These are phyloP conservation scores for Trichoderma atrobrunneum DNA, from an alignment of 2,329 filamentous ascomycete genomes.

Conservation along the genomic window DNA sequence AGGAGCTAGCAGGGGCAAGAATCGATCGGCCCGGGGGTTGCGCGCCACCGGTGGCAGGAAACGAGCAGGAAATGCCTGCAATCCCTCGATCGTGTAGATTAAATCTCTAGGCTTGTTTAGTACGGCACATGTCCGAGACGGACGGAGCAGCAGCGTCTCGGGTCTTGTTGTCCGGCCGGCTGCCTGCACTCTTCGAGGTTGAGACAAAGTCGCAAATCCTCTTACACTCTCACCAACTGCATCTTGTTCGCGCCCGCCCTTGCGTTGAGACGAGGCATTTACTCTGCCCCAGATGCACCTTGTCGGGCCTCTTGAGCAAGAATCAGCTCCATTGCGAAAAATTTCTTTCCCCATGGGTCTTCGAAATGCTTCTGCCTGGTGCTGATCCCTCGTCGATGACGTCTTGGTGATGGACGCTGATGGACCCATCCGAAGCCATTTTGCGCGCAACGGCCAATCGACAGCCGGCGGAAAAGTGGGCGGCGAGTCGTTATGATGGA, in stretches of 20 bases:
- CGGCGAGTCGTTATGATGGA: not conserved
- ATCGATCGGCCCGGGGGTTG: constrained; percentile 10
- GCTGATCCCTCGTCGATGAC: constrained; percentile 17
- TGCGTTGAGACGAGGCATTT: constrained; percentile 6
- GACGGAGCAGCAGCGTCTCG: not conserved
- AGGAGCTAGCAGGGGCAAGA: constrained; percentile 9
- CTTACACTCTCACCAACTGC: not conserved
- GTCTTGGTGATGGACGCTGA: constrained; percentile 16
- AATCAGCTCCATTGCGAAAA: not conserved
- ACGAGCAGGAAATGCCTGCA: not conserved
- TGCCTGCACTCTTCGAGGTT: not conserved
- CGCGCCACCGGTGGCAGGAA: not conserved
- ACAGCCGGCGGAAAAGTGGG: constrained; percentile 1
- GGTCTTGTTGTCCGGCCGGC: not conserved
- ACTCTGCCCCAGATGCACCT: not conserved
- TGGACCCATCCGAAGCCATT: constrained; percentile 4
- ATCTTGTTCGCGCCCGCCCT: not conserved
- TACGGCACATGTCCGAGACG: not conserved
- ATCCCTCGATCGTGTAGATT: constrained; percentile 13
- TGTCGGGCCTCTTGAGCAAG: not conserved
- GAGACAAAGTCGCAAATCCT: not conserved
- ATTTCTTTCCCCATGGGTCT: not conserved
- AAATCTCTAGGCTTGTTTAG: not conserved
- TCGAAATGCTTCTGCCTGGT: constrained; percentile 18
- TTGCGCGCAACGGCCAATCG: constrained; percentile 2